A percentile compares a stretch with the other conserved stretches of the same genome.
phyloP scores from a whole-genome alignment of 768 basidiomycete genomes.

The Suillus subluteus region DNA sequence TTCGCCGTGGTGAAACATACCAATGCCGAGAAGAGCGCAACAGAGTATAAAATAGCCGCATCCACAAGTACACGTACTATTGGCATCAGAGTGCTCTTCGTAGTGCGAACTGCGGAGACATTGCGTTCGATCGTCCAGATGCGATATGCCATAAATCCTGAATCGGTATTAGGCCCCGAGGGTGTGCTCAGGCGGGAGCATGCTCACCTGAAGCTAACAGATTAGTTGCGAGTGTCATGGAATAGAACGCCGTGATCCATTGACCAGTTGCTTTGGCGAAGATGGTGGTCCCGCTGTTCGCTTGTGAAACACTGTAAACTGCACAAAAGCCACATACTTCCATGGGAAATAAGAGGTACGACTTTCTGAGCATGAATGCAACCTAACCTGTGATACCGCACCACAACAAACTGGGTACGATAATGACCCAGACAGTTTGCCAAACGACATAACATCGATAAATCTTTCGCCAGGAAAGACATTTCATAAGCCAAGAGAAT shows the following conservation, averaged over 20 bases:
- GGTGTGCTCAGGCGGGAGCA: background rate
- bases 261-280: constrained; percentile 10
- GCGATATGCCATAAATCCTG: background rate
- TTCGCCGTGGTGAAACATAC: too few species aligned
- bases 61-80: too few species aligned
- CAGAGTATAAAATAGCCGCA: too few species aligned
- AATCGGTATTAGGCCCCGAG: background rate
- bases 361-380: background rate
- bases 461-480: background rate
- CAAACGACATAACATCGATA: background rate
- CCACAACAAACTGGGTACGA: background rate
- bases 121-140: background rate
- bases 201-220: constrained; percentile 6
- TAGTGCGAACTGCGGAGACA: background rate
- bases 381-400: constrained; percentile 9
- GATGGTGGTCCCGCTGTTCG: background rate
- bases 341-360: background rate
- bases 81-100: background rate
- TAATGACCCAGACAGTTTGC: background rate
- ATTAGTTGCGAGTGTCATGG: constrained; percentile 10
- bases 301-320: constrained; percentile 12
- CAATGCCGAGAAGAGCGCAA: too few species aligned
- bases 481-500: background rate
- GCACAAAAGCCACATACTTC: background rate
- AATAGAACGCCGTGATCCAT: constrained; percentile 12